Evolutionary conservation across 2,329 filamentous ascomycete genomes (phyloP), one percentile per base, ranked within the genome.

Genomic region (Lasiodiplodia theobromae): DNA sequence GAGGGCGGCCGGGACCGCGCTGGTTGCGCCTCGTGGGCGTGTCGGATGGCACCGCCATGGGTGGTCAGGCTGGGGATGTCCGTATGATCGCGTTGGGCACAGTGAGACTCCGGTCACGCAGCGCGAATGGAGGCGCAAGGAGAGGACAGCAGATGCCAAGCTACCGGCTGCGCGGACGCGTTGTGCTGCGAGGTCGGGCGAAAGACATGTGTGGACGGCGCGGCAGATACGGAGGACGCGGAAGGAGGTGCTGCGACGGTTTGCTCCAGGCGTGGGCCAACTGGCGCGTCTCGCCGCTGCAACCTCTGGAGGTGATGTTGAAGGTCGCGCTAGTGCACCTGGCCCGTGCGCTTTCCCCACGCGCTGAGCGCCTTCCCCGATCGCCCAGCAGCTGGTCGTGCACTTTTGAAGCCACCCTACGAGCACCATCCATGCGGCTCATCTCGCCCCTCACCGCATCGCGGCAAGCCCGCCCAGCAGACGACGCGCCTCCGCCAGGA

Each of bases 131-230:
- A 68, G 60, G 67, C 67, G 60, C 67, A 65, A 64, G 67, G 67
- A 68, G 67, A 57, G 67, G 54, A 58, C 52, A 49, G 52, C 58
- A n/a, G 51, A 38, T 64, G 60, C 58, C 60, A 65, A 68, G 67
- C 67, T 68, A 68, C 67, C 67, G 67, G 58, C 58, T 64, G 67
- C 67, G 67, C 67, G 54, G 25, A 64, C 67, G 67, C 67, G 67
- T 68, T 44, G 67, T 49, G 47, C 51, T 53, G 40, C 67, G 49
- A 37, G 37, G 25, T 57, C 53, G 67, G 52, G 37, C 52, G 58
- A 38, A 40, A 68, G 67, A 60, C 67, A 68, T 68, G 52, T 64
- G 58, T 65, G 25, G 37, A 23, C 21, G 66, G 51, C 23, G 25
- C 49, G 37, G 57, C 21, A 52, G 54, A 31, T 28, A 31, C 65